Conservation (phyloP, 2,329 filamentous ascomycete genomes). For the Fusarium nelsonii region DNA sequence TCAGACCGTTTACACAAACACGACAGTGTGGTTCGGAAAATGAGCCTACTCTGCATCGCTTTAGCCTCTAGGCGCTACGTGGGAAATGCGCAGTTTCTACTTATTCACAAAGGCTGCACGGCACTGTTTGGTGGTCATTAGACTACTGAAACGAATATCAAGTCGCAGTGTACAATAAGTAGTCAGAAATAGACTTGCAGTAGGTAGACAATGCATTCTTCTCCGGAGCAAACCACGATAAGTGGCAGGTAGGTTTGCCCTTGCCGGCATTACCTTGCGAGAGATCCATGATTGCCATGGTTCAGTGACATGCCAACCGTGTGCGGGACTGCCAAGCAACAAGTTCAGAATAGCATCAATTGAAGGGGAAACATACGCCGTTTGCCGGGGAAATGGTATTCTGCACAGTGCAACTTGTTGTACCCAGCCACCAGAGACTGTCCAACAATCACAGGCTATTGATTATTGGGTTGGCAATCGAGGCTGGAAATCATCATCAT, state of each 20-base stretch:
- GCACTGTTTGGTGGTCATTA: background rate
- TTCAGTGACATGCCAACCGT: slow-evolving; percentile 13
- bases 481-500: background rate
- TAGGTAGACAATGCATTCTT: background rate
- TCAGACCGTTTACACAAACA: background rate
- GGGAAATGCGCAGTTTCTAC: background rate
- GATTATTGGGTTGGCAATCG: slow-evolving; percentile 1
- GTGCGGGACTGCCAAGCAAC: background rate
- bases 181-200: background rate
- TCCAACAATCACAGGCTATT: background rate
- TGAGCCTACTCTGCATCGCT: background rate
- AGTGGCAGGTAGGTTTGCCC: background rate
- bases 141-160: background rate
- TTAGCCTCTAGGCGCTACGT: background rate
- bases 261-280: slow-evolving; percentile 17
- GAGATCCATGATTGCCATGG: slow-evolving; percentile 9
- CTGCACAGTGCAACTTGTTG: background rate
- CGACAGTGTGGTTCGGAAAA: background rate
- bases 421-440: background rate
- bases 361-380: background rate
- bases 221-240: slow-evolving; percentile 7
- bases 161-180: background rate
- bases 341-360: background rate
- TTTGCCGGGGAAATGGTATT: background rate
- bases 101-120: background rate